Evolutionary conservation across 2,329 filamentous ascomycete genomes (phyloP).

Genomic region (Fusarium sp.): DNA sequence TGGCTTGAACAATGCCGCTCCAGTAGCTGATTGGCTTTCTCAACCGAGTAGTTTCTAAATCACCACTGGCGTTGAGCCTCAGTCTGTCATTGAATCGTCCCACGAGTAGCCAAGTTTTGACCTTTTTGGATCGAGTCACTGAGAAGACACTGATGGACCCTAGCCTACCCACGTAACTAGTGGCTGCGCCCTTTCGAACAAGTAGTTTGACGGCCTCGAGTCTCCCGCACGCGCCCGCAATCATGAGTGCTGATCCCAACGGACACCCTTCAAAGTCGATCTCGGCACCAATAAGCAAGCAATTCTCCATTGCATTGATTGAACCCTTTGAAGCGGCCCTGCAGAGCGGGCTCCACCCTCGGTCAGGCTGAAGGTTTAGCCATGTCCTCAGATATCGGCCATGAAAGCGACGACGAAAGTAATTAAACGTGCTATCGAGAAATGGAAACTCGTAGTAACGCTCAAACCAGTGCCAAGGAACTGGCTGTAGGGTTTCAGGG

Average conservation of each 20-base stretch:
- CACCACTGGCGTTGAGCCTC: background rate
- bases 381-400: background rate
- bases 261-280: constrained; percentile 27
- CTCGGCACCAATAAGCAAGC: constrained; percentile 1
- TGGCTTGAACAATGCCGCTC: background rate
- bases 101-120: background rate
- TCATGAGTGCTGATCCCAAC: constrained; percentile 26
- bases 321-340: background rate
- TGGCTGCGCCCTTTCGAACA: background rate
- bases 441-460: rapidly evolving
- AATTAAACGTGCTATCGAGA: background rate
- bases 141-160: background rate
- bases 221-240: constrained; percentile 21
- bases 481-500: background rate
- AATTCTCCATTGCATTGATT: constrained; percentile 6
- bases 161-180: background rate
- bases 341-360: constrained; percentile 32
- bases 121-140: background rate
- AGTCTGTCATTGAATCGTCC: background rate
- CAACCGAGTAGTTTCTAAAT: background rate
- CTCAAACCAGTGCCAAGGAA: background rate
- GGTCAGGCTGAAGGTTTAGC: background rate
- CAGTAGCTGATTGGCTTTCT: background rate
- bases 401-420: background rate
- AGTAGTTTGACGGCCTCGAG: constrained; percentile 17